These are phyloP conservation scores for Aspergillus haitiensis DNA, from an alignment of 495 filamentous ascomycete genomes.

Conservation along the genomic window DNA sequence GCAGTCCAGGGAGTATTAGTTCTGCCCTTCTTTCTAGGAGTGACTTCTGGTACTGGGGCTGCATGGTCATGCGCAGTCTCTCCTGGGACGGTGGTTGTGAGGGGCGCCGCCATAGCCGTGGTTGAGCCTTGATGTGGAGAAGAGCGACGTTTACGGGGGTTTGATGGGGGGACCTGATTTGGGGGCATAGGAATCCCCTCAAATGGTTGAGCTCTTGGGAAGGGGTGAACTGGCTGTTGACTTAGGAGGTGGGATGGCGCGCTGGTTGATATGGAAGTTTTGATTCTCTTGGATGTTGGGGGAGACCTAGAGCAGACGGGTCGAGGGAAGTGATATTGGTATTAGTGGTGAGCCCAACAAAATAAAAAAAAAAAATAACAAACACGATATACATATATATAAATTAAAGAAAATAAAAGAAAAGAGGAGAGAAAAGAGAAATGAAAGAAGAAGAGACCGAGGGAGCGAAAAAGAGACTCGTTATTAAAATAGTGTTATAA, in stretches of 20 bases:
- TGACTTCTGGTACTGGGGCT: constrained; percentile 42
- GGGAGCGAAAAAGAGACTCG: not conserved
- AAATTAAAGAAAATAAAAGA: not conserved
- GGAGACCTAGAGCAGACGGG: constrained; percentile 33
- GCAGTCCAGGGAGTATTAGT: constrained; percentile 99
- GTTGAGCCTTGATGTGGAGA: constrained; percentile 39
- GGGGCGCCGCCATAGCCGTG: constrained; percentile 36
- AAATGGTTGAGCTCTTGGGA: constrained; percentile 39
- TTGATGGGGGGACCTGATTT: constrained; percentile 36
- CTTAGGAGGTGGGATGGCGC: constrained; percentile 43
- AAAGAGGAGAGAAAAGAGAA: constrained; percentile 4
- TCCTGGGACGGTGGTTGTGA: constrained; percentile 28
- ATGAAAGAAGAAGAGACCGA: constrained; percentile 2
- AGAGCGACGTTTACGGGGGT: constrained; percentile 49
- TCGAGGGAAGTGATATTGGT: constrained; percentile 9
- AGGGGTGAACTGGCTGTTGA: constrained; percentile 48
- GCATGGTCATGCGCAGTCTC: constrained; percentile 36
- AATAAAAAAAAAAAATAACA: constrained; percentile 2
- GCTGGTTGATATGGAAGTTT: constrained; percentile 40
- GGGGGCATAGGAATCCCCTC: constrained; percentile 46
- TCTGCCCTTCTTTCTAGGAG: constrained; percentile 83
- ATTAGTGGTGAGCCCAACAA: constrained; percentile 5
- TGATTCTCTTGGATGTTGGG: constrained; percentile 48
- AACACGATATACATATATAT: not conserved
- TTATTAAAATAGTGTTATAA: no score